Conservation (phyloP, 2,329 filamentous ascomycete genomes). For the Cladosporium austrohemisphaericum region DNA sequence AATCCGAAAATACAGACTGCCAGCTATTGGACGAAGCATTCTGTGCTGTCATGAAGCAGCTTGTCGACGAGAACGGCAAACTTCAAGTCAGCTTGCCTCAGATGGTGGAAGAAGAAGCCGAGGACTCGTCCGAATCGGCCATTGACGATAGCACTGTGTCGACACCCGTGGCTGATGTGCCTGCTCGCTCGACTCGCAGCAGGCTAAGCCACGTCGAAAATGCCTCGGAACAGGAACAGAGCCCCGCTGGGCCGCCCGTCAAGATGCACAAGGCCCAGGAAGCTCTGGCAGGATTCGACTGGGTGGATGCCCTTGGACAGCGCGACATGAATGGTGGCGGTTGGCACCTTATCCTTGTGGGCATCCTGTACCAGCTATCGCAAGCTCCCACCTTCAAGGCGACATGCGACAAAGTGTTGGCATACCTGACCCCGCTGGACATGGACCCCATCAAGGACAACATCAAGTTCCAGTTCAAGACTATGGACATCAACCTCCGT, state of each 20-base stretch:
- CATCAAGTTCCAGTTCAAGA: conserved; percentile 66
- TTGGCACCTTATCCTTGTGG: conserved; percentile 87
- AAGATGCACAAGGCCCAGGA: conserved; percentile 66
- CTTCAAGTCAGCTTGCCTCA: conserved; percentile 75
- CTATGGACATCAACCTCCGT: conserved; percentile 77
- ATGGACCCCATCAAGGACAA: conserved; percentile 72
- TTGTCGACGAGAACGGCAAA: conserved; percentile 77
- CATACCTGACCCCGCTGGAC: conserved; percentile 74
- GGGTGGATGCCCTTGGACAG: conserved; percentile 78
- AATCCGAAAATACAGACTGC: conserved; percentile 67
- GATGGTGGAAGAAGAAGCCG: conserved; percentile 67
- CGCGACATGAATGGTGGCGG: conserved; percentile 84
- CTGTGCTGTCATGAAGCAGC: conserved; percentile 81
- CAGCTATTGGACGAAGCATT: conserved; percentile 88
- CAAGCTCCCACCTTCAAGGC: conserved; percentile 66
- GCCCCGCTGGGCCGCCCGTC: conserved; percentile 28
- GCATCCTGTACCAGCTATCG: conserved; percentile 79
- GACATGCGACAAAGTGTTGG: conserved; percentile 74
- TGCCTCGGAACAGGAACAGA: conserved; percentile 45
- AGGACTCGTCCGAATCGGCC: conserved; percentile 68
- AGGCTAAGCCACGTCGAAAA: conserved; percentile 69
- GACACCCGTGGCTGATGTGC: conserved; percentile 66
- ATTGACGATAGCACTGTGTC: conserved; percentile 51
- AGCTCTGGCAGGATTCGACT: conserved; percentile 69
- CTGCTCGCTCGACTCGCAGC: conserved; percentile 76